phyloP scores from a whole-genome alignment of 1,284 basidiomycete genomes.

The Gastroboletus turbinatus region DNA sequence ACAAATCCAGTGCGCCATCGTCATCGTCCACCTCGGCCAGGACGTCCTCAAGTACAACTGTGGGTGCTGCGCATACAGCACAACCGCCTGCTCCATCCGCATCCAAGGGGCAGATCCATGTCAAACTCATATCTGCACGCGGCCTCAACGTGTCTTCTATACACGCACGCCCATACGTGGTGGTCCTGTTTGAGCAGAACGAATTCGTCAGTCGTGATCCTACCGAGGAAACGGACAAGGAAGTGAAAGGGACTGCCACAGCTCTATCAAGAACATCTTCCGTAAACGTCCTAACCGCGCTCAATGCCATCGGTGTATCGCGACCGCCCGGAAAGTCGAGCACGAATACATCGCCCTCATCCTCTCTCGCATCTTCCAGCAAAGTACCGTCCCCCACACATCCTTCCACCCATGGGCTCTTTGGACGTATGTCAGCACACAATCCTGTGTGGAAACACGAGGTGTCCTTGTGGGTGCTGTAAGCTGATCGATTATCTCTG shows the following conservation, averaged over 20 bases:
- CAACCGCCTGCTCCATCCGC: conserved; percentile 36
- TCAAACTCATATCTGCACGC: conserved; percentile 93
- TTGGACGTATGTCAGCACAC: conserved; percentile 67
- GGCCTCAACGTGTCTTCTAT: conserved; percentile 75
- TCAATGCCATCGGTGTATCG: conserved; percentile 67
- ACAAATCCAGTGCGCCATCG: conserved; percentile 39
- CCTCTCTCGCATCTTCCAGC: conserved; percentile 40
- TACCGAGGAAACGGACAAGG: conserved; percentile 81
- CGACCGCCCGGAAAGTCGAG: conserved; percentile 38
- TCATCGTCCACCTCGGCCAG: conserved; percentile 44
- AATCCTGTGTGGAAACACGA: conserved; percentile 99
- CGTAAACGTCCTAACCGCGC: conserved; percentile 60
- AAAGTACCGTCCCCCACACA: conserved; percentile 30
- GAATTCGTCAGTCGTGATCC: conserved; percentile 96
- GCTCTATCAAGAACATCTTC: conserved; percentile 59
- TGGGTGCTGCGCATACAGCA: conserved; percentile 32
- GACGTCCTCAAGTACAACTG: conserved; percentile 25
- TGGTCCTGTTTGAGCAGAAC: conserved; percentile 98
- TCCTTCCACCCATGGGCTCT: conserved; percentile 49
- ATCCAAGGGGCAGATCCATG: conserved; percentile 84
- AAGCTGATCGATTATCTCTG: conserved; percentile 9
- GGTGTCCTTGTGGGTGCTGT: conserved; percentile 83
- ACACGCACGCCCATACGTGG: conserved; percentile 85
- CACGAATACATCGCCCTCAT: conserved; percentile 40
- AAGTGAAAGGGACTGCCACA: conserved; percentile 78